Evolutionary conservation across 2,329 filamentous ascomycete genomes (phyloP).

Genomic region (Fusarium sp.): DNA sequence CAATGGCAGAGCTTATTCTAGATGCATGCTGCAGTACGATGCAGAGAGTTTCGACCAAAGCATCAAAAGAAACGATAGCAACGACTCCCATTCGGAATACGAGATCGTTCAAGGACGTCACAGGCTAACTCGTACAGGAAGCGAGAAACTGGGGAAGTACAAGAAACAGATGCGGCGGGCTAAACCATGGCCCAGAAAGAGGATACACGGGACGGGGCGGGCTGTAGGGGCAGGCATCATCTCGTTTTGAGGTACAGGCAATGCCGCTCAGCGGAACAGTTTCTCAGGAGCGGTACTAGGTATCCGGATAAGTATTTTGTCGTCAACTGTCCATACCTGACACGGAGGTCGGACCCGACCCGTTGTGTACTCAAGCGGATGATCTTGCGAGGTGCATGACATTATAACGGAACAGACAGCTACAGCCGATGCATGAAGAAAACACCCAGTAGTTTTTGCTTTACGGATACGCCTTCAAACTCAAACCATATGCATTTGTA

Average conservation of each 20-base stretch:
- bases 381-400: neutral
- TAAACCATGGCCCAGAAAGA: neutral
- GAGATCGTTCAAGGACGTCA: neutral
- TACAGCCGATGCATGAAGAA: neutral
- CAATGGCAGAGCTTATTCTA: neutral
- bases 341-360: neutral
- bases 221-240: neutral
- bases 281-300: neutral
- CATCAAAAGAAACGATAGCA: neutral
- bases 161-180: conserved; percentile 5
- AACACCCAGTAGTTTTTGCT: neutral
- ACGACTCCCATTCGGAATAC: neutral
- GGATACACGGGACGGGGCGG: neutral
- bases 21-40: neutral
- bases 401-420: neutral
- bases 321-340: neutral
- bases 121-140: conserved; percentile 2
- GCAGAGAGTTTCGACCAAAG: neutral
- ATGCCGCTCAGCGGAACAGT: neutral
- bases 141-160: neutral
- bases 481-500: too few relatives aligned
- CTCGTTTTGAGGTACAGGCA: neutral
- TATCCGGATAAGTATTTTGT: neutral
- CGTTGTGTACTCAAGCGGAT: neutral
- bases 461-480: neutral